These are phyloP conservation scores for Hyaloscypha bicolor DNA, from an alignment of 495 filamentous ascomycete species.

Conservation along the genomic window DNA sequence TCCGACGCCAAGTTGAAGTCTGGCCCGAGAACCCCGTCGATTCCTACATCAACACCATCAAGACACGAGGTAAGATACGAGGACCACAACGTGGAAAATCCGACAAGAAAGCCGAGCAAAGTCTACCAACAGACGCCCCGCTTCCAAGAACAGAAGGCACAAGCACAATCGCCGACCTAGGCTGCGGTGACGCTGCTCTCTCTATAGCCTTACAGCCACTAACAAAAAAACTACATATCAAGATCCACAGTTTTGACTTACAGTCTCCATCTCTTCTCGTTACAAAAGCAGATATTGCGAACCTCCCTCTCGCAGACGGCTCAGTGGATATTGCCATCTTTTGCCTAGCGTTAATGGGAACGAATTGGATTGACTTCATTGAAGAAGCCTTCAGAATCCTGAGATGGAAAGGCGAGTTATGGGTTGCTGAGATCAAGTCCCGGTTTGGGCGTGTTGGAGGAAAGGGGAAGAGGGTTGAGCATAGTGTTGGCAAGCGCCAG, in stretches of 20 bases:
- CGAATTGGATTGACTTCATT: constrained; percentile 94
- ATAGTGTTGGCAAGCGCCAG: constrained; percentile 58
- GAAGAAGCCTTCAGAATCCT: constrained; percentile 92
- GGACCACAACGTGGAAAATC: constrained; percentile 8
- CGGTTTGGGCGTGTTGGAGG: constrained; percentile 70
- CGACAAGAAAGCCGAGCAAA: constrained; percentile 3
- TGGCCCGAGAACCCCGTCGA: constrained; percentile 98
- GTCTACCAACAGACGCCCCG: constrained; percentile 29
- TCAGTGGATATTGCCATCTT: constrained; percentile 85
- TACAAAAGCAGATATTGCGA: constrained; percentile 84
- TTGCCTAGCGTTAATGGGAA: constrained; percentile 97
- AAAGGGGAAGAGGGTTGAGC: constrained; percentile 48
- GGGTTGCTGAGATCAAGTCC: constrained; percentile 95
- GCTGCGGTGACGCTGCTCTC: constrained; percentile 81
- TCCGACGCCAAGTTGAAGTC: constrained; percentile 87
- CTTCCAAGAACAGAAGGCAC: constrained; percentile 55
- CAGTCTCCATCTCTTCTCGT: constrained; percentile 63
- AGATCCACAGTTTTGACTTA: constrained; percentile 67
- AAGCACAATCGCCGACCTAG: constrained; percentile 82
- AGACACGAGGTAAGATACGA: constrained; percentile 30
- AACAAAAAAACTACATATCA: constrained; percentile 63
- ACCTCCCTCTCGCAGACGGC: constrained; percentile 71
- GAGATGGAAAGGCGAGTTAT: constrained; percentile 90
- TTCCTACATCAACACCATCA: constrained; percentile 69
- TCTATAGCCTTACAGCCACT: constrained; percentile 52